These are phyloP conservation scores for Rosa multiflora DNA, from an alignment of 306 rosid genomes.

Conservation along the genomic window DNA sequence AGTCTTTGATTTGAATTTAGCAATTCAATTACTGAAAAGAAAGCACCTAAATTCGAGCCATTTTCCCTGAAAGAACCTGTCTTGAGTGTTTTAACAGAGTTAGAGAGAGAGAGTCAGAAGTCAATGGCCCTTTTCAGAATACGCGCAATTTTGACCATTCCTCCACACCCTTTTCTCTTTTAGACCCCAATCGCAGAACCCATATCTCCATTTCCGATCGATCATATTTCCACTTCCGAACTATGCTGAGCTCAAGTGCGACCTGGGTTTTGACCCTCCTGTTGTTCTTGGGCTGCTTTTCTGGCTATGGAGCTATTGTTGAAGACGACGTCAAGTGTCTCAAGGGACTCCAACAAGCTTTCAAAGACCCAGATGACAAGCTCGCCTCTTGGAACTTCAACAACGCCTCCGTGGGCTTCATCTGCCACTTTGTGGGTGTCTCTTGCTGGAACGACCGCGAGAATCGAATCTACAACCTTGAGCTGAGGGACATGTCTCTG, in stretches of 20 bases:
- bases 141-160: slow-evolving; percentile 17
- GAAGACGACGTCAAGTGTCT: slow-evolving; percentile 69
- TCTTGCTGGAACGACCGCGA: slow-evolving; percentile 76
- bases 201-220: not conserved
- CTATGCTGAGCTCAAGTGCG: slow-evolving; percentile 11
- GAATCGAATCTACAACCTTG: slow-evolving; percentile 57
- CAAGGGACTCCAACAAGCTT: slow-evolving; percentile 36
- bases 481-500: slow-evolving; percentile 49
- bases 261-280: slow-evolving; percentile 12
- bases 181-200: not conserved
- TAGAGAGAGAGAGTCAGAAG: not conserved
- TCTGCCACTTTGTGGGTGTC: slow-evolving; percentile 68
- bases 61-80: not conserved
- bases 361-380: slow-evolving; percentile 33
- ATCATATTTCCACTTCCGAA: not conserved
- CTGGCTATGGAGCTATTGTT: slow-evolving; percentile 25
- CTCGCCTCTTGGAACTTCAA: slow-evolving; percentile 55
- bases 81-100: too few relatives aligned
- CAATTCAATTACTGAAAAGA: not conserved
- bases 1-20: not conserved
- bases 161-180: not conserved
- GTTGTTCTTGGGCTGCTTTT: slow-evolving; percentile 17
- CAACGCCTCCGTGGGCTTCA: slow-evolving; percentile 55
- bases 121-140: slow-evolving; percentile 22
- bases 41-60: slow-evolving; percentile 2